Evolutionary conservation across 306 rosid species (phyloP).

Genomic region (Mimosa bimucronata): DNA sequence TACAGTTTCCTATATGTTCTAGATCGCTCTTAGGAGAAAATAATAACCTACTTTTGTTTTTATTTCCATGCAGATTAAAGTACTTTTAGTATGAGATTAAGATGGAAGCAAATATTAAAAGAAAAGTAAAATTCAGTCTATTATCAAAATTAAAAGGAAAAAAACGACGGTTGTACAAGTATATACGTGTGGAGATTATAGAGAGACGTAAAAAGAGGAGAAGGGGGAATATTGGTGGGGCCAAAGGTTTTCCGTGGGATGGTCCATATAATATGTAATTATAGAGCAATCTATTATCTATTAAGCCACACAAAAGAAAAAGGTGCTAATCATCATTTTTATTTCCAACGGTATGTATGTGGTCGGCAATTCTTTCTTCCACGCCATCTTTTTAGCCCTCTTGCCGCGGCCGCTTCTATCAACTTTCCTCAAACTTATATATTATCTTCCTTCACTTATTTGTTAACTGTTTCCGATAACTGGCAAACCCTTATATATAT

Average conservation of each 20-base stretch:
- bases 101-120: neutral
- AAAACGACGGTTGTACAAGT: neutral
- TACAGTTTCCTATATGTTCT: neutral
- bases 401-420: conserved; percentile 37
- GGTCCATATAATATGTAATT: neutral
- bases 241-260: conserved; percentile 25
- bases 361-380: conserved; percentile 62
- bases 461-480: neutral
- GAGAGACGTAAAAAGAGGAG: neutral
- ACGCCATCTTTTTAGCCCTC: neutral
- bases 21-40: neutral
- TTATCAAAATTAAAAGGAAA: neutral
- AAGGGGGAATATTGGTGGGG: conserved; percentile 1
- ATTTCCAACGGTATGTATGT: conserved; percentile 49
- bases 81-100: neutral
- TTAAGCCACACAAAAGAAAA: neutral
- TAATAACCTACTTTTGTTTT: neutral
- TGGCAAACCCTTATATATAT: neutral
- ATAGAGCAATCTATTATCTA: conserved; percentile 27
- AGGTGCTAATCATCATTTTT: conserved; percentile 43
- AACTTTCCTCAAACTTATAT: conserved; percentile 33
- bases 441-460: neutral
- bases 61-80: neutral
- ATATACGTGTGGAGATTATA: neutral
- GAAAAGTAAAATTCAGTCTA: neutral